These are phyloP conservation scores for Ampelocalamus luodianensis DNA, from an alignment of 176 grass and related monocot genomes.

Conservation along the genomic window DNA sequence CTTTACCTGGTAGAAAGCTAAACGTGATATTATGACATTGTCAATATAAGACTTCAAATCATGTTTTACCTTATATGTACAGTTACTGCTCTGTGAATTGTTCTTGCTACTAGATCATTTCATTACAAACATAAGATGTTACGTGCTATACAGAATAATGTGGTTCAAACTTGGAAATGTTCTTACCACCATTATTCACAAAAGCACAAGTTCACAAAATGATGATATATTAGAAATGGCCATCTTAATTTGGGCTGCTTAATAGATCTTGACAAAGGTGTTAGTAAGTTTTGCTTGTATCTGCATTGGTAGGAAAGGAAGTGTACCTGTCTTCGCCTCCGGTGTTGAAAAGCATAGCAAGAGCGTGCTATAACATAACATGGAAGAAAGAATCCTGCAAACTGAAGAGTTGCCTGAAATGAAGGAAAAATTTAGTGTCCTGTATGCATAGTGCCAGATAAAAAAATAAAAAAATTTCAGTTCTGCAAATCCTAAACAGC, in stretches of 20 bases:
- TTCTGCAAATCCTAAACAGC: neutral
- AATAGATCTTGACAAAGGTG: neutral
- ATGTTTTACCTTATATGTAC: neutral
- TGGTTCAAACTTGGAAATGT: neutral
- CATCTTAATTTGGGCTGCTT: neutral
- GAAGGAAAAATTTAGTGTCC: slow-evolving; percentile 1
- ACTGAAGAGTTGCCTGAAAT: slow-evolving; percentile 86
- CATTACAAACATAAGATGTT: neutral
- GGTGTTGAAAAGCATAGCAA: slow-evolving; percentile 74
- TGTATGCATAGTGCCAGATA: neutral
- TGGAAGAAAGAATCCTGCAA: slow-evolving; percentile 84
- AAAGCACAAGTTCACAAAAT: slow-evolving; percentile 1
- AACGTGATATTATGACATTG: neutral
- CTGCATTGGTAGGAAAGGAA: neutral
- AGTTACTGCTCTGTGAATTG: neutral
- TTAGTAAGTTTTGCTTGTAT: neutral
- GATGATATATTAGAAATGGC: neutral
- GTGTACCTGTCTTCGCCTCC: slow-evolving; percentile 78
- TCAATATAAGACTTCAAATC: neutral
- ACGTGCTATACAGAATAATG: neutral
- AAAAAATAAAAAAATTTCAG: slow-evolving; percentile 17
- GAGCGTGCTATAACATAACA: slow-evolving; percentile 93
- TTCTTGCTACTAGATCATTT: neutral
- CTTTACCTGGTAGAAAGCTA: neutral
- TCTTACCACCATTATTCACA: neutral